Base-by-base conservation (phyloP, 371 early-diverging fungal genomes). In the Basidiobolus meristosporus region DNA sequence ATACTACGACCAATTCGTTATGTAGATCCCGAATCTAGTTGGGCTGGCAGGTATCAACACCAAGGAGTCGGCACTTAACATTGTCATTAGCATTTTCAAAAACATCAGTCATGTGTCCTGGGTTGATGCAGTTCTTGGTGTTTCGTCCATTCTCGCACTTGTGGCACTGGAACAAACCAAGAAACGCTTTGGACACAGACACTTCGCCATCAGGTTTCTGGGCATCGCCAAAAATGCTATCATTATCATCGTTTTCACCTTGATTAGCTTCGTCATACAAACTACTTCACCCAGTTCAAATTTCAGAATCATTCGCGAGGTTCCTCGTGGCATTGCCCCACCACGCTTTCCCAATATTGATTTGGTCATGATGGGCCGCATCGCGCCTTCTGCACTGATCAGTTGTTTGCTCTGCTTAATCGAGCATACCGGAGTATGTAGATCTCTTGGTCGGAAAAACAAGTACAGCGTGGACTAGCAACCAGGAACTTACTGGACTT, bases 401-500 rank as follows among this genome's bases (percentile, higher is more conserved):
- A 26, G 26, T 9, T 26, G 26, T 26, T 26, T 26, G 9, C 26
- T 26, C 9, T 3, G 26, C 26, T 26, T 26, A 26, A 26, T 26
- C 3, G 26, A 26, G 9, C 26, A 26, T 26, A 26, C 26, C 9
- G 26, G 26, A 5, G 26, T 26, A 5, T 26, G 26, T 9, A 26
- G 26, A 26, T 26, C 26, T 17, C n/a, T 17, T 19, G 87, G 79
- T 9, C 68, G 63, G 51, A 77, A 73, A 66, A 45, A 39, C 36
- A 41, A 44, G 14, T 54, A 54, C 33, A 45, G 40, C 22, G 55
- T 77, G 45, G 61, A 70, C n/a, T 35, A 64, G 74, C 14, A 72
- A 74, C 46, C 86, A 86, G 51, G 91, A 90, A 53, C 55, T 87
- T 16, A 64, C 84, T 38, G 84, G 88, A 10, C 62, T 88, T 17